Percentiles rank a stretch among this genome's conserved stretches.
Conservation (phyloP, 306 rosid species). For the Corylus americana region DNA sequence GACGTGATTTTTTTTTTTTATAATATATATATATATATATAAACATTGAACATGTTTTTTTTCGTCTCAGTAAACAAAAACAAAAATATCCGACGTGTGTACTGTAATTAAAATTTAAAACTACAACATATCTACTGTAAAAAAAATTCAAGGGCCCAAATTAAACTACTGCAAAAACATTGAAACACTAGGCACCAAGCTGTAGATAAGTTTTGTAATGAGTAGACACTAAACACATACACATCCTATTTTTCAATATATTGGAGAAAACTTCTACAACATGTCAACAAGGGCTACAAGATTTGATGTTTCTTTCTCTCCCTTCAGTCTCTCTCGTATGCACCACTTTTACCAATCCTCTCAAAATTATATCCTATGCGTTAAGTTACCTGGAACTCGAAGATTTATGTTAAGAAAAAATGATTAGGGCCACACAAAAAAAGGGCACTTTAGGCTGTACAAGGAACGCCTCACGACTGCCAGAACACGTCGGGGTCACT, state of each 20-base stretch:
- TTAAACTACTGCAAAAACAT: too few relatives aligned
- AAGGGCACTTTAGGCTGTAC: constrained; percentile 18
- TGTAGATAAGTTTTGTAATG: neutral
- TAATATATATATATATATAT: too few relatives aligned
- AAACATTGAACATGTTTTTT: too few relatives aligned
- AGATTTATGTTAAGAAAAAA: neutral
- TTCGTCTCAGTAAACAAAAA: too few relatives aligned
- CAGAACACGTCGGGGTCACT: constrained; percentile 74
- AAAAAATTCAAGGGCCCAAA: too few relatives aligned
- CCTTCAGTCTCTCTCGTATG: neutral
- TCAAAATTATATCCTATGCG: constrained; percentile 4
- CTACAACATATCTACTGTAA: too few relatives aligned
- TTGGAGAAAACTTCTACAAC: neutral
- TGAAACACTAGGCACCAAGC: neutral
- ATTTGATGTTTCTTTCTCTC: neutral
- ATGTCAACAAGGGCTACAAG: neutral
- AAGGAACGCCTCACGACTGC: constrained; percentile 53
- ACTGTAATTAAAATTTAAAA: too few relatives aligned
- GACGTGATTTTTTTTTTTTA: too few relatives aligned
- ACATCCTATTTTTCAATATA: neutral
- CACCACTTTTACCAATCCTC: constrained; percentile 8
- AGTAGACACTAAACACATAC: neutral
- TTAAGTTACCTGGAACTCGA: neutral
- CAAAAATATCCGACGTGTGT: too few relatives aligned
- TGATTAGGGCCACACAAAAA: neutral